A percentile compares a stretch with the other conserved stretches of the same genome.
Evolutionary conservation across 2,329 filamentous ascomycete species (phyloP).

Genomic region (Neofusicoccum parvum): DNA sequence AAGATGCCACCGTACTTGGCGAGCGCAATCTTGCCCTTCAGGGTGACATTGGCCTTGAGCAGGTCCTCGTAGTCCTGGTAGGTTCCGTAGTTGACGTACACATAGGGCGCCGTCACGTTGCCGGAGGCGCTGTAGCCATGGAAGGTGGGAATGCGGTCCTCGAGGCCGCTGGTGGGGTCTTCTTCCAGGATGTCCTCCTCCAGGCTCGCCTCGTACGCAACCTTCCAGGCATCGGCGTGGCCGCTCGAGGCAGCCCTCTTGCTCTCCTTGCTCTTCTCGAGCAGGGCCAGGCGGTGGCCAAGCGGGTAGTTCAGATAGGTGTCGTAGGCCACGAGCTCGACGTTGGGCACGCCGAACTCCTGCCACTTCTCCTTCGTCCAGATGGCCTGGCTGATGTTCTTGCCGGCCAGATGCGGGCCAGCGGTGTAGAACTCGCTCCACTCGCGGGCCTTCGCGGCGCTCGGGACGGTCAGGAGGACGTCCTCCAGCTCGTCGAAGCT

Average conservation of each 20-base stretch:
- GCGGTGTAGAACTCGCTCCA: constrained; percentile 56
- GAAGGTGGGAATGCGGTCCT: constrained; percentile 81
- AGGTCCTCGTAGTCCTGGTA: constrained; percentile 85
- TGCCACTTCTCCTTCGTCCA: constrained; percentile 54
- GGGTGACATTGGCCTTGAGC: constrained; percentile 69
- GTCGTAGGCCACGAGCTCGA: constrained; percentile 52
- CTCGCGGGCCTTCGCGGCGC: constrained; percentile 52
- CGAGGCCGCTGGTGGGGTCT: constrained; percentile 74
- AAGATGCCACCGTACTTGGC: constrained; percentile 85
- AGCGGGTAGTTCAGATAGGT: constrained; percentile 55
- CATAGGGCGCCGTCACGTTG: constrained; percentile 84
- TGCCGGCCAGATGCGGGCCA: constrained; percentile 54
- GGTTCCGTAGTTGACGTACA: constrained; percentile 91
- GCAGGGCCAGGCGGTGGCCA: constrained; percentile 48
- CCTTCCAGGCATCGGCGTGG: constrained; percentile 52
- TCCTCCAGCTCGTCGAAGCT: constrained; percentile 58
- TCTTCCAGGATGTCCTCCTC: constrained; percentile 83
- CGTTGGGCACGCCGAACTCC: constrained; percentile 50
- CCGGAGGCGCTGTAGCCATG: constrained; percentile 93
- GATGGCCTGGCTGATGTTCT: constrained; percentile 54
- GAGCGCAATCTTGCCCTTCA: constrained; percentile 84
- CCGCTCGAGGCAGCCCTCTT: constrained; percentile 46
- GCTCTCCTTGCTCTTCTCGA: constrained; percentile 62
- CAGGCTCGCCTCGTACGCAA: constrained; percentile 77
- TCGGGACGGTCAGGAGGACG: constrained; percentile 57